Percentiles rank a stretch among this genome's conserved stretches.
Conservation (phyloP, 192 early-diverging fungal species). For the Backusella circina region DNA sequence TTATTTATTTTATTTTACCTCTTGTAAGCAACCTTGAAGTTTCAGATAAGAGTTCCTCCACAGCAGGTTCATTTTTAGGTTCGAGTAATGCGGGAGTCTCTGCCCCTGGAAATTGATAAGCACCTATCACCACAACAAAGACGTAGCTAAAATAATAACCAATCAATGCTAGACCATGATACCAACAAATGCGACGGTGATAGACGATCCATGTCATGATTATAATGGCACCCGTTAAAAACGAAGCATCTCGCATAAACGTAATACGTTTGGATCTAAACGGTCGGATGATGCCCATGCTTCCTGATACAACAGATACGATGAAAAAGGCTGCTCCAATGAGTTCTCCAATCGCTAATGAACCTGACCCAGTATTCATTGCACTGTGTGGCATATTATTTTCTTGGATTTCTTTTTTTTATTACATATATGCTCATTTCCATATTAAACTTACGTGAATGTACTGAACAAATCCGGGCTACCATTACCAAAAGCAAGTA, state of each 20-base stretch:
- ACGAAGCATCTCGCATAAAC: slow-evolving; percentile 73
- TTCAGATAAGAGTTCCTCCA: slow-evolving; percentile 13
- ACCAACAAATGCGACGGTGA: slow-evolving; percentile 48
- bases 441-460: slow-evolving; percentile 34
- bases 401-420: neutral
- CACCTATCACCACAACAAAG: slow-evolving; percentile 41
- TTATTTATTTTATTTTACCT: neutral
- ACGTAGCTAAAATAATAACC: slow-evolving; percentile 60
- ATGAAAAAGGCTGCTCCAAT: slow-evolving; percentile 85
- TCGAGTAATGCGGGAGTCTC: neutral
- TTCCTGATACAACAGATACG: slow-evolving; percentile 76
- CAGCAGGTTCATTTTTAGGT: neutral
- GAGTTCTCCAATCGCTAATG: slow-evolving; percentile 86
- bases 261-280: slow-evolving; percentile 63
- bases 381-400: slow-evolving; percentile 45
- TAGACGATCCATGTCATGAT: slow-evolving; percentile 47
- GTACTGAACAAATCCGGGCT: slow-evolving; percentile 91
- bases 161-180: slow-evolving; percentile 50
- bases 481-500: slow-evolving; percentile 85
- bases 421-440: neutral
- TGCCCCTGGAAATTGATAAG: slow-evolving; percentile 12
- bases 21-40: slow-evolving; percentile 7
- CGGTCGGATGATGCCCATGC: slow-evolving; percentile 76
- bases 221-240: slow-evolving; percentile 64
- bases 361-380: slow-evolving; percentile 62